These are phyloP conservation scores for Candida sanyaensis DNA, from an alignment of 1,139 yeast species.

Conservation along the genomic window DNA sequence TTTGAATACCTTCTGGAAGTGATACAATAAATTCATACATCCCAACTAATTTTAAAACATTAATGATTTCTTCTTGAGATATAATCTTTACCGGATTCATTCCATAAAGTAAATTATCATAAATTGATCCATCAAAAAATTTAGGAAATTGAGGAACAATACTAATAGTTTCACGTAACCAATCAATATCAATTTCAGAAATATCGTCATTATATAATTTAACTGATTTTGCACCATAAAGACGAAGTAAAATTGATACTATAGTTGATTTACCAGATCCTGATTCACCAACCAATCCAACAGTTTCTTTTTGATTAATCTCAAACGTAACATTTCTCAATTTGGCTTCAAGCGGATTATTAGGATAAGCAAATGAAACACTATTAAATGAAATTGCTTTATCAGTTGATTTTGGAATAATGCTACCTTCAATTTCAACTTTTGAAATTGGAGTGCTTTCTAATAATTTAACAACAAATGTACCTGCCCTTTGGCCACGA, in stretches of 20 bases:
- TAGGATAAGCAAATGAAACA: constrained; percentile 52
- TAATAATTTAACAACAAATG: constrained; percentile 50
- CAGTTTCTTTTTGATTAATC: constrained; percentile 46
- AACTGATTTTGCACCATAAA: constrained; percentile 40
- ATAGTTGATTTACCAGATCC: constrained; percentile 85
- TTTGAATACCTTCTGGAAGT: constrained; percentile 58
- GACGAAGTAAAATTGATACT: constrained; percentile 50
- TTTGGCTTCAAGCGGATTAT: constrained; percentile 20
- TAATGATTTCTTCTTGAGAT: constrained; percentile 36
- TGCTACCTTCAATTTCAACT: constrained; percentile 30
- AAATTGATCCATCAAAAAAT: constrained; percentile 66
- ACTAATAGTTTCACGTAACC: constrained; percentile 55
- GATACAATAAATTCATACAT: constrained; percentile 51
- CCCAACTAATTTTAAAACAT: constrained; percentile 47
- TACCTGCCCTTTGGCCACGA: constrained; percentile 74
- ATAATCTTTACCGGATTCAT: constrained; percentile 26
- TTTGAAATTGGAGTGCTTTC: constrained; percentile 28
- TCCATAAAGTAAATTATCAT: constrained; percentile 70
- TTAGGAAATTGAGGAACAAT: constrained; percentile 69
- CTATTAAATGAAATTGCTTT: constrained; percentile 39
- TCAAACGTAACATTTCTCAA: constrained; percentile 42
- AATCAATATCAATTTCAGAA: constrained; percentile 42
- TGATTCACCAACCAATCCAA: constrained; percentile 73
- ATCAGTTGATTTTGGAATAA: constrained; percentile 17
- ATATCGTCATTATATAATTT: constrained; percentile 44